Base-by-base conservation (phyloP, 805 yeast genomes). In the Saturnispora kantuleensis region DNA sequence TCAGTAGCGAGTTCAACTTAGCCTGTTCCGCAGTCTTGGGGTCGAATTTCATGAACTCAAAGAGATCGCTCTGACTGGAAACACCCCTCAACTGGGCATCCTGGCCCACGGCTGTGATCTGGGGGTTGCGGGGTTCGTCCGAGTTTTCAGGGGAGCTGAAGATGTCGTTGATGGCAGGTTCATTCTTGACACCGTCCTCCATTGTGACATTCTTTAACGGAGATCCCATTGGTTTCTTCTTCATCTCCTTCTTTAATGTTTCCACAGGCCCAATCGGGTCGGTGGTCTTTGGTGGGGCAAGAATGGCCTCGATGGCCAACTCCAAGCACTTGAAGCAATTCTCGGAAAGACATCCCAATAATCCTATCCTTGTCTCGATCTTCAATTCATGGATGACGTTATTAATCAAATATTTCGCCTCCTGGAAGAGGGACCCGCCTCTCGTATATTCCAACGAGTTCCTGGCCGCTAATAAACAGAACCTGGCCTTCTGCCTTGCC, bases 391-490 rank as follows among this genome's bases (percentile, higher is more conserved):
- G 62, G 2, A 81, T 60, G 2, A 78, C 68, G 29, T 66, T 72
- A 16, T 67, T 60, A 39, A 87, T 62, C 39, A 84, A 63, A 31
- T 63, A 69, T 51, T 77, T 81, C 56, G 81, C 77, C 42, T 80
- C 87, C 56, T 77, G 84, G 56, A 81, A 79, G 44, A 87, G 62
- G 1, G 90, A 79, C 0, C 96, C 95, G 33, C 88, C 87, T 57
- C 85, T 77, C 2, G 85, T 79, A 57, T 84, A 86, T 50, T 87
- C 96, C 45, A 88, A 66, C 0, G 87, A 76, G 12, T 94, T 88
- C 50, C 77, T 76, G 0, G 88, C 86, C 26, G 81, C 82, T 39
- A 82, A 54, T 29, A 84, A 64, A 0, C 83, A 69, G 50, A 80
- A 71, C 39, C 87, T 65, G 2, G 84, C 77, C 53, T 74, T 77